phyloP scores from a whole-genome alignment of 1,284 basidiomycete species.

The Taiwanofungus camphoratus region DNA sequence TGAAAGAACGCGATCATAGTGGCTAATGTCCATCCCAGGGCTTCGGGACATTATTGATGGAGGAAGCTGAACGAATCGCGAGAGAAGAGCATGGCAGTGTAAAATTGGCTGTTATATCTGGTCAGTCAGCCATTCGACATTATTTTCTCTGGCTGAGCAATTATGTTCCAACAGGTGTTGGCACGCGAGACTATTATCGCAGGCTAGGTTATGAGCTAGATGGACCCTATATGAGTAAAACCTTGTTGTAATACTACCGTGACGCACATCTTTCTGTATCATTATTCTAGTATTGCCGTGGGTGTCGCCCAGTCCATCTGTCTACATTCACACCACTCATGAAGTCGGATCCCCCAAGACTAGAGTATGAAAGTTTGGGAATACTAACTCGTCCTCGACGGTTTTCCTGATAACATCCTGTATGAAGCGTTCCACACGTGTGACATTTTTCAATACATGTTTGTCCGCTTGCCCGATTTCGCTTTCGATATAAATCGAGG shows the following conservation, averaged over 20 bases:
- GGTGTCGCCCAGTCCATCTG: too few species aligned
- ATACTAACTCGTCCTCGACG: slow-evolving; percentile 89
- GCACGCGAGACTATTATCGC: slow-evolving; percentile 92
- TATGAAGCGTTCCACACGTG: slow-evolving; percentile 93
- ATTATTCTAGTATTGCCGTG: slow-evolving; percentile 1
- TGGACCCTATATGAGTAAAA: slow-evolving; percentile 96
- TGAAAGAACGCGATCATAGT: too few species aligned
- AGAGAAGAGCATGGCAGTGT: slow-evolving; percentile 93
- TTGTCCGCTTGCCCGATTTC: slow-evolving; percentile 96
- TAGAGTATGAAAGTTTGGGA: slow-evolving; percentile 89
- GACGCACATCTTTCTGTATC: too few species aligned
- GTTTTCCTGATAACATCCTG: slow-evolving; percentile 93
- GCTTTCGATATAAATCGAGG: slow-evolving; percentile 90
- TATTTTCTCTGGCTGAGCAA: too few species aligned
- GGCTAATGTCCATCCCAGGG: too few species aligned
- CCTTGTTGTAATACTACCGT: slow-evolving; percentile 32
- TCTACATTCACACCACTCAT: too few species aligned
- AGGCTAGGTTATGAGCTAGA: slow-evolving; percentile 92
- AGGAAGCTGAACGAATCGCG: slow-evolving; percentile 98
- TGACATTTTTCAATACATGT: slow-evolving; percentile 95
- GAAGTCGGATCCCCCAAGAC: slow-evolving; percentile 43
- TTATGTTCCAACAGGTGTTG: slow-evolving; percentile 84
- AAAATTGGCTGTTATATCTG: slow-evolving; percentile 95
- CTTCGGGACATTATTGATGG: slow-evolving; percentile 97
- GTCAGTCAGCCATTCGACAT: too few species aligned